Evolutionary conservation across 2,329 filamentous ascomycete species (phyloP), one percentile per base, ranked within the genome.

Genomic region (Amauroascus niger): DNA sequence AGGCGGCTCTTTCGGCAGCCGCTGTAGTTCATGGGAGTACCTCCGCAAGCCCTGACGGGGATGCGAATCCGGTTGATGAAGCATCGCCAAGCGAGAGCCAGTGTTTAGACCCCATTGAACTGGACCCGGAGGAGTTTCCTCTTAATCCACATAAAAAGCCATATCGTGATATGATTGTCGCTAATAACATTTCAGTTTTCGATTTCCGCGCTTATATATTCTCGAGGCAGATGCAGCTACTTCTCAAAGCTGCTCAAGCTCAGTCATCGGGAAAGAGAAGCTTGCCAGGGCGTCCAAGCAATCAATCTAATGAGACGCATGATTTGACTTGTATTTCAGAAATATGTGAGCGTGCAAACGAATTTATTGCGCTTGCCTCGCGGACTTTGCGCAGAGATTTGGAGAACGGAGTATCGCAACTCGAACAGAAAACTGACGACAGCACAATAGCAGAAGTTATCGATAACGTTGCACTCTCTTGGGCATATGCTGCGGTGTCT

Each of bases 191-290:
- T 33, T 98, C 93, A 0, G 77, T 95, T 2, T 96, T 97, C 65
- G 93, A 98, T 68, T 97, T 98, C 67, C 79, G 88, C 48, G 88
- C 86, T 61, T 98, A 98, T 67, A 83, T 98, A 11, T 98, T 97
- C 67, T 83, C 88, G 2, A 81, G 93, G 22, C 91, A 98, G 63
- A 81, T 95, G 58, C 80, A 86, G 2, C 72, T 98, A 0, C 76
- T 97, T 1, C 76, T 95, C 11, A 81, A 90, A 3, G 78, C 95
- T 1, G 89, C 87, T n/a, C 93, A 91, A 64, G 64, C 65, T 18
- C 72, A 65, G 24, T 55, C 72, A 40, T 59, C 60, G 55, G 61
- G 59, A n/a, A 63, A 62, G 16, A 65, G 69, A 9, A 55, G 62
- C 14, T 58, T 60, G 11, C 48, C 50, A 33, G 59, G 55, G 0